Evolutionary conservation across 768 basidiomycete genomes (phyloP), one percentile per base, ranked within the genome.

Genomic region (Boletus tylopilopsis): DNA sequence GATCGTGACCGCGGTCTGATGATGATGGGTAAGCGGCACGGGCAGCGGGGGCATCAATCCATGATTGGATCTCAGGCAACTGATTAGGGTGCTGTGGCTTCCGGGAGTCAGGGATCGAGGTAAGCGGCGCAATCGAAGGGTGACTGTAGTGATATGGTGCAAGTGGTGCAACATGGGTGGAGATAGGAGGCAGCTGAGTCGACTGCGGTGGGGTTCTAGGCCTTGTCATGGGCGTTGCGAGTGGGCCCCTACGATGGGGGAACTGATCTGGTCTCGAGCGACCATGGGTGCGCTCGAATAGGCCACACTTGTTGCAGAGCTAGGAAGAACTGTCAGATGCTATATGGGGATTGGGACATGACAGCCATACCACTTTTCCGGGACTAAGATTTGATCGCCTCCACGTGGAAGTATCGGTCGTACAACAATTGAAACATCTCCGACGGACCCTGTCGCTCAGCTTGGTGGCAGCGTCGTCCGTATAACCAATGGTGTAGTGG

Each of bases 391-490:
- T 88, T 15, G 80, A 82, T 51, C 88, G 70, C 30, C 88, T 70
- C 88, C 88, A 90, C 22, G 87, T 90, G 42, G 83, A 84, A 27
- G 89, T 90, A 55, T 90, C 88, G 13, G 88, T 89, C 22, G 87
- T 90, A 64, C 84, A 84, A 67, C 88, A 90, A 64, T 90, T 90
- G 77, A 85, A 90, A 67, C 88, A 90, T 40, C 87, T 72, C 32
- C 88, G 69, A 23, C 88, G 76, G 42, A 90, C 84, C 34, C 86
- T 76, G 62, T 89, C 85, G 61, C 80, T 84, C 48, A 90, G 73
- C 68, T 90, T 90, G 1, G 87, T 89, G 1, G 86, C 78, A 0
- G 88, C 88, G 56, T 90, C 88, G 65, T 88, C 85, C 1, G 88
- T 90, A 68, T 84, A 72, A 25, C 74, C 68, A 49, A 77, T 69